Evolutionary conservation across 495 filamentous ascomycete genomes (phyloP).

Genomic region (Penicillium dipodomyicola): DNA sequence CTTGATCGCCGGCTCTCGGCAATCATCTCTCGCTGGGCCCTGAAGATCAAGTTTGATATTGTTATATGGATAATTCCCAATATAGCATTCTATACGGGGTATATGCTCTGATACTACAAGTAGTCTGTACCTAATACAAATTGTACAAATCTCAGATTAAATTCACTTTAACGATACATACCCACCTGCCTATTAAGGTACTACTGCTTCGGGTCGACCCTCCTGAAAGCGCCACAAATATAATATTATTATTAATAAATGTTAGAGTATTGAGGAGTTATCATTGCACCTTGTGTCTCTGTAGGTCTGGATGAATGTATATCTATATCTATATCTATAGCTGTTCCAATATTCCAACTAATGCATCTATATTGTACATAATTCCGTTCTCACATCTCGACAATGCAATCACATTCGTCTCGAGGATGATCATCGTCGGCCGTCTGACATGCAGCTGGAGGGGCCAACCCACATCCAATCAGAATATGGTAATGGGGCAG

Average conservation of each 20-base stretch:
- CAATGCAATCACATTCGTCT: slow-evolving; percentile 7
- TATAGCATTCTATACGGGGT: neutral
- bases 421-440: slow-evolving; percentile 27
- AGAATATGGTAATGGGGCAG: neutral
- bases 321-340: neutral
- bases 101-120: neutral
- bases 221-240: slow-evolving; percentile 20
- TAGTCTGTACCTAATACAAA: too few relatives aligned
- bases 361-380: neutral
- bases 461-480: slow-evolving; percentile 9
- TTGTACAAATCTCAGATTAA: slow-evolving; percentile 9
- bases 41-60: slow-evolving; percentile 22
- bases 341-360: neutral
- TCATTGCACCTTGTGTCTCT: neutral
- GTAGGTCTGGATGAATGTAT: neutral
- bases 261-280: neutral
- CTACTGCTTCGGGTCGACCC: slow-evolving; percentile 16
- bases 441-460: slow-evolving; percentile 31
- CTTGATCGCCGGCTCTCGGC: slow-evolving; percentile 24
- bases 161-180: slow-evolving; percentile 16
- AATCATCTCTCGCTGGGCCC: slow-evolving; percentile 17
- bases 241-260: neutral
- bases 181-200: slow-evolving; percentile 33
- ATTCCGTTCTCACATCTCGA: neutral
- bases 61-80: neutral